These are phyloP conservation scores for Arthrobotrys pseudoclavata DNA, from an alignment of 2,329 filamentous ascomycete species.

Conservation along the genomic window DNA sequence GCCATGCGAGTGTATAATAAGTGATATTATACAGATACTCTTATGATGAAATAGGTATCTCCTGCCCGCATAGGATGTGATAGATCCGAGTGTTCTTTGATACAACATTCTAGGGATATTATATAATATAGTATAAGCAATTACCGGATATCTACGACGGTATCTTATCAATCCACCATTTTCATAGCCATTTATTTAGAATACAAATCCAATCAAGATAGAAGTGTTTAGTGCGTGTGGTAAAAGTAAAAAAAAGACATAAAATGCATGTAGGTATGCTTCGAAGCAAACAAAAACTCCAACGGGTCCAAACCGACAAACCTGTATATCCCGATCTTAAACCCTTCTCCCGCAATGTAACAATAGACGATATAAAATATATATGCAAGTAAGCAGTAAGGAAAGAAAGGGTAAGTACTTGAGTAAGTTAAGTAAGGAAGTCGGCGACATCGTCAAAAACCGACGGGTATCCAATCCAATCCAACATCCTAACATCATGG, in stretches of 20 bases:
- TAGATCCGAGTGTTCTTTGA: too few species aligned
- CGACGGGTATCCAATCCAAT: background rate
- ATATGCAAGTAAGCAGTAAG: background rate
- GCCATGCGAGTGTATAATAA: background rate
- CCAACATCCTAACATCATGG: background rate
- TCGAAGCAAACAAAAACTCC: constrained; percentile 14
- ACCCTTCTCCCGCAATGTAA: constrained; percentile 11
- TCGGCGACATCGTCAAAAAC: background rate
- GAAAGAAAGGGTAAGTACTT: background rate
- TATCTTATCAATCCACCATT: too few species aligned
- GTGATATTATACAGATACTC: background rate
- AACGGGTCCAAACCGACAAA: constrained; percentile 1
- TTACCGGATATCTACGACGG: too few species aligned
- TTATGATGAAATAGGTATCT: background rate
- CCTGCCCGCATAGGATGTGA: too few species aligned
- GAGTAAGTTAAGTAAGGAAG: background rate
- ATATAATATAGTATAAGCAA: too few species aligned
- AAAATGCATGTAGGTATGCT: background rate
- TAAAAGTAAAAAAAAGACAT: background rate
- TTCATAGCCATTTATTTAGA: too few species aligned
- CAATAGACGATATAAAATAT: background rate
- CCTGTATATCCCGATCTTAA: constrained; percentile 10
- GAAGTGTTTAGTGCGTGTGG: too few species aligned
- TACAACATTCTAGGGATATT: too few species aligned
- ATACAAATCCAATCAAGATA: too few species aligned